Evolutionary conservation across 225 moss, liverwort and hornwort species (phyloP).

Genomic region (Neckera pumila): DNA sequence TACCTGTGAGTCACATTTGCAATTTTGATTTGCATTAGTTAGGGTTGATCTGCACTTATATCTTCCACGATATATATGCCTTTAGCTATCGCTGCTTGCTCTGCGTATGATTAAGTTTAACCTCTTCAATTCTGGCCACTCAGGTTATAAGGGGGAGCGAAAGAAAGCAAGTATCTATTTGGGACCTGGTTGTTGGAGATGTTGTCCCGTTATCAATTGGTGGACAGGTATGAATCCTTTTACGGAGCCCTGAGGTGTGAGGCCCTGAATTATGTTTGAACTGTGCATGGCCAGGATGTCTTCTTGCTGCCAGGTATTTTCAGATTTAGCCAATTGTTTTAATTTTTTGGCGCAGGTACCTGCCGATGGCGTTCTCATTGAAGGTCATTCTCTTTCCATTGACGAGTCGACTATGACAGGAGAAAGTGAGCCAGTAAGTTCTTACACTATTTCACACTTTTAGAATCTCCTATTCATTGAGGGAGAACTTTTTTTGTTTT

Average conservation of each 20-base stretch:
- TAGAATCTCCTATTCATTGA: background rate
- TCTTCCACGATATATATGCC: background rate
- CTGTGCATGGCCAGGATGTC: background rate
- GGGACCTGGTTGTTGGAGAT: conserved; percentile 87
- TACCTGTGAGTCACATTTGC: conserved; percentile 38
- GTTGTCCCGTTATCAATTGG: conserved; percentile 59
- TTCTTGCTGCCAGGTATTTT: background rate
- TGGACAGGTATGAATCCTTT: conserved; percentile 48
- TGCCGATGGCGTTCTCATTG: conserved; percentile 71
- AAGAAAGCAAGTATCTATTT: conserved; percentile 62
- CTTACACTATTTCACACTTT: background rate
- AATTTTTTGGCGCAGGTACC: conserved; percentile 42
- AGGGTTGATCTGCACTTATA: background rate
- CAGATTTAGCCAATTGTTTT: background rate
- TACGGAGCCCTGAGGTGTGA: background rate
- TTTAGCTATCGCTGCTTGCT: background rate
- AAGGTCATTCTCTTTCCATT: conserved; percentile 67
- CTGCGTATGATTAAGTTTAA: background rate
- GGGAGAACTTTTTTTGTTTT: background rate
- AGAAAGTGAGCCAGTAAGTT: conserved; percentile 85
- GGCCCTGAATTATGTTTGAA: background rate
- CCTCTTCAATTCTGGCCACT: background rate
- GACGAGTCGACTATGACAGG: conserved; percentile 99
- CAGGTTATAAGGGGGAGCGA: conserved; percentile 91
- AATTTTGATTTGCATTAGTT: background rate